phyloP scores from a whole-genome alignment of 2,329 filamentous ascomycete species.

The Exserohilum turcica region DNA sequence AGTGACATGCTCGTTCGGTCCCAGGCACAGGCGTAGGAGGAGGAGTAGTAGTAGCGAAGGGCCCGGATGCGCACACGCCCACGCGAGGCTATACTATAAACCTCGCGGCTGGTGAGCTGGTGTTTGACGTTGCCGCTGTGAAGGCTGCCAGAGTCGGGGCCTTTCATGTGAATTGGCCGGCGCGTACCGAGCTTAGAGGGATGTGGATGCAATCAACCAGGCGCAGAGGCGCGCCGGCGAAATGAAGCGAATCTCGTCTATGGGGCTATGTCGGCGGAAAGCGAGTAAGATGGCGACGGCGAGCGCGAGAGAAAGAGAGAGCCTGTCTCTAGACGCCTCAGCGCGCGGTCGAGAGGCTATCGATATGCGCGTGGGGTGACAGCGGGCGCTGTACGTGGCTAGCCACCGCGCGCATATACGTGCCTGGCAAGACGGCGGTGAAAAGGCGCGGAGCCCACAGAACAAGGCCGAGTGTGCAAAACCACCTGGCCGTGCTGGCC shows the following conservation, averaged over 20 bases:
- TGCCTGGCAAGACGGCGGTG: background rate
- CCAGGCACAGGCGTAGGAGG: background rate
- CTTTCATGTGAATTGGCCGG: conserved; percentile 10
- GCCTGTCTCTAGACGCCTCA: background rate
- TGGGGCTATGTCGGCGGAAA: background rate
- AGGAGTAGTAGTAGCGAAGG: background rate
- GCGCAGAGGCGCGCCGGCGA: background rate
- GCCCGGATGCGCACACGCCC: background rate
- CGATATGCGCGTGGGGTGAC: background rate
- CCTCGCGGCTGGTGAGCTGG: background rate
- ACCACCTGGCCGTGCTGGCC: background rate
- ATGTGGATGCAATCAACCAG: background rate
- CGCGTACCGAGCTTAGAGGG: conserved; percentile 7
- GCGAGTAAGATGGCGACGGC: background rate
- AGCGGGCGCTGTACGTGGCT: background rate
- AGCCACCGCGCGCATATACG: background rate
- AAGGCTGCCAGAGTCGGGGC: background rate
- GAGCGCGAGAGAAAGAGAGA: background rate
- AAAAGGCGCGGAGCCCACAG: background rate
- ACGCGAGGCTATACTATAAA: background rate
- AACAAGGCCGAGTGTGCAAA: background rate
- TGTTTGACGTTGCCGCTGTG: background rate
- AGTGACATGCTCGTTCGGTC: conserved; percentile 2
- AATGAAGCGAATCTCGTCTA: background rate
- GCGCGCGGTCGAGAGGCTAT: background rate